Evolutionary conservation across 176 grass and related monocot species (phyloP), one percentile per base, ranked within the genome.

Genomic region (Microstegium vimineum): DNA sequence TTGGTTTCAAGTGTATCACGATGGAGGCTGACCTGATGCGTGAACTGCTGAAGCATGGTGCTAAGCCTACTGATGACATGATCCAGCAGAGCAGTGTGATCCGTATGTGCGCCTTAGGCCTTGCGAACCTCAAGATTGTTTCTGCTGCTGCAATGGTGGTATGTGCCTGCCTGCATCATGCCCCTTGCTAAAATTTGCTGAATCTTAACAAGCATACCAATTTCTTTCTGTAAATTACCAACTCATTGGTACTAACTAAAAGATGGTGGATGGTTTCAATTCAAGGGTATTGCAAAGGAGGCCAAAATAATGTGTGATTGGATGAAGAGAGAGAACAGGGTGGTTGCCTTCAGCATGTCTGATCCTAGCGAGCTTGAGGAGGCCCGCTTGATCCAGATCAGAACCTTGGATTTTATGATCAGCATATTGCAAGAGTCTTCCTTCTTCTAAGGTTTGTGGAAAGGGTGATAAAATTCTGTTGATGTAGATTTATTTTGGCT

Each of bases 11-110:
- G 65, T 81, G 65, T 40, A 70, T 69, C 65, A 40, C 76, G 9
- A 31, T 2, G 59, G 76, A 78, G 60, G 37, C 76, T 78, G 37
- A 65, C 17, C 60, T 78, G 76, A 63, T 27, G 35, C 8, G 8
- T 77, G 57, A 63, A 37, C 37, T 77, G 36, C 57, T 77, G 25
- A 77, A 33, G 76, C 76, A 47, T 47, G 76, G 76, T 10, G 76
- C 76, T 15, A 9, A 46, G 59, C 17, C 38, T 65, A 31, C 9
- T 64, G 57, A 78, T 32, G 57, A 31, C 60, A 78, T 47, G 26
- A 78, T 78, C 60, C 25, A 66, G 40, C 75, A 78, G 17, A 78
- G 75, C 75, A 64, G 25, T 10, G 16, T 64, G 26, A 22, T 32
- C 59, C 75, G 54, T 25, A 62, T 43, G 36, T 77, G 75, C 0